These are phyloP conservation scores for Anacardium occidentale DNA, from an alignment of 345 rosid species.

Conservation along the genomic window DNA sequence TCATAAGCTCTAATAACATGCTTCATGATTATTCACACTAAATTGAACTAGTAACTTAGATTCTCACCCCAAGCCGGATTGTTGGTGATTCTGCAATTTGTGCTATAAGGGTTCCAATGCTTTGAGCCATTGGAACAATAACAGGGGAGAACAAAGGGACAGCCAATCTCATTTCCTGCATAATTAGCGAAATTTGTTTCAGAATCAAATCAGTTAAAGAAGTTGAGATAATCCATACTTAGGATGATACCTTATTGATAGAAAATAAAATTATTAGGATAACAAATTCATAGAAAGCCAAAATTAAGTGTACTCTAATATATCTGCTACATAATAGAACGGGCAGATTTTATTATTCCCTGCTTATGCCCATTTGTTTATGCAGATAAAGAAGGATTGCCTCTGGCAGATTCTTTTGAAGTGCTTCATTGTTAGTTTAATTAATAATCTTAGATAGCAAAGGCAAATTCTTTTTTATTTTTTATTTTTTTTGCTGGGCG, in stretches of 20 bases:
- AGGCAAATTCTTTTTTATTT: no score
- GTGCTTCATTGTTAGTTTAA: constrained; percentile 3
- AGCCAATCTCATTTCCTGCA: constrained; percentile 84
- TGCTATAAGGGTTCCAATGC: constrained; percentile 78
- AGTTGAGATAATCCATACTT: not conserved
- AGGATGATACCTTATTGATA: not conserved
- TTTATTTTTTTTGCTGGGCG: not conserved
- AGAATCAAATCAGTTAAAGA: not conserved
- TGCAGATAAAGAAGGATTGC: not conserved
- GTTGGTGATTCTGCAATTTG: constrained; percentile 75
- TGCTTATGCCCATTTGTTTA: not conserved
- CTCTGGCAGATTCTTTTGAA: not conserved
- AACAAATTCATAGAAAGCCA: constrained; percentile 4
- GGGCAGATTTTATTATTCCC: not conserved
- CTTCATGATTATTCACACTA: constrained; percentile 7
- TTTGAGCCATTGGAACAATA: constrained; percentile 89
- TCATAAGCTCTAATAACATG: constrained; percentile 1
- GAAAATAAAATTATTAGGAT: not conserved
- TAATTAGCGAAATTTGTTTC: constrained; percentile 8
- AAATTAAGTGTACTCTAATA: not conserved
- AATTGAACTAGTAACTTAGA: constrained; percentile 4
- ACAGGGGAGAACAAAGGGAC: constrained; percentile 97
- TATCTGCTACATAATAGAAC: not conserved
- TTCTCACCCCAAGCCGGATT: constrained; percentile 76
- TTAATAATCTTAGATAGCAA: not conserved